Evolutionary conservation across 164 flowering plant genomes (phyloP).

Genomic region (Piper longum): DNA sequence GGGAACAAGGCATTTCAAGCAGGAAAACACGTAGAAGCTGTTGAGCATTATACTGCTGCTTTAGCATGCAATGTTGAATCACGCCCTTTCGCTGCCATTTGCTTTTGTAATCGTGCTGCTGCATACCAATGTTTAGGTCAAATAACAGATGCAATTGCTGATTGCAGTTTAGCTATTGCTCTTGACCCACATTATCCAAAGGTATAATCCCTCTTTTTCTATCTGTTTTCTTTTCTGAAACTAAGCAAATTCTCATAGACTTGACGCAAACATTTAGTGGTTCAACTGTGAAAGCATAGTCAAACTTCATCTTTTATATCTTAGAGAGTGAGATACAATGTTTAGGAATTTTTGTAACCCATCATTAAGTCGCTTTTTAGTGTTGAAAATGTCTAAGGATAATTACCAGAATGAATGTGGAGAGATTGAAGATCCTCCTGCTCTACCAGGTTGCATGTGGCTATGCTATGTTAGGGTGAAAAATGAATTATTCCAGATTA

Average conservation of each 20-base stretch:
- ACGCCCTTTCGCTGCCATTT: slow-evolving; percentile 85
- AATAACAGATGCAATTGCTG: slow-evolving; percentile 86
- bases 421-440: too few relatives aligned
- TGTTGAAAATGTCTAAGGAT: too few relatives aligned
- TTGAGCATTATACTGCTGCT: slow-evolving; percentile 80
- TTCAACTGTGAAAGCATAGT: not conserved
- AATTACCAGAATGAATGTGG: too few relatives aligned
- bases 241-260: not conserved
- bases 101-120: slow-evolving; percentile 97
- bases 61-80: slow-evolving; percentile 61
- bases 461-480: too few relatives aligned
- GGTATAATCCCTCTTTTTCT: slow-evolving; percentile 27
- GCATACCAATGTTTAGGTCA: slow-evolving; percentile 80
- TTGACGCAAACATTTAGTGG: too few relatives aligned
- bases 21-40: slow-evolving; percentile 62
- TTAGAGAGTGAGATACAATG: too few relatives aligned
- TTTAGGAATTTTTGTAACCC: too few relatives aligned
- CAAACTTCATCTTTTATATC: not conserved
- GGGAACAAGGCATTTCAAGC: slow-evolving; percentile 83
- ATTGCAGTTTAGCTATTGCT: slow-evolving; percentile 88
- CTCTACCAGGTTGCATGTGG: too few relatives aligned
- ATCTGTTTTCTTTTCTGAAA: not conserved
- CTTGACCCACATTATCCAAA: slow-evolving; percentile 69
- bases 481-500: too few relatives aligned
- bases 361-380: too few relatives aligned